These are phyloP conservation scores for Claviceps pazoutovae DNA, from an alignment of 2,329 filamentous ascomycete genomes.

Conservation along the genomic window DNA sequence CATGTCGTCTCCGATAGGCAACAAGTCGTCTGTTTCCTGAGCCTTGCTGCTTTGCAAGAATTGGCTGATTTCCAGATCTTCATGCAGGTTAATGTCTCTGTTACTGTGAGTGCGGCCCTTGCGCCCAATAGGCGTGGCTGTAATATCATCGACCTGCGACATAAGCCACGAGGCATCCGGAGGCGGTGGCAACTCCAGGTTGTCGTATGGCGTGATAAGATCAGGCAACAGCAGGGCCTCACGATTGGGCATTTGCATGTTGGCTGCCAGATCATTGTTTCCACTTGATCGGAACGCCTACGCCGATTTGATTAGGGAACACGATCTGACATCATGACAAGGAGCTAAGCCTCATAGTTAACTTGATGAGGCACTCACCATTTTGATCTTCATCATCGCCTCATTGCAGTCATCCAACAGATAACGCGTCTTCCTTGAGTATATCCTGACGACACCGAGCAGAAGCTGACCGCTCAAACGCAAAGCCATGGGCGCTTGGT, in stretches of 20 bases:
- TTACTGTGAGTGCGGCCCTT: conserved; percentile 44
- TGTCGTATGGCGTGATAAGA: conserved; percentile 83
- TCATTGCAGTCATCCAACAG: conserved; percentile 95
- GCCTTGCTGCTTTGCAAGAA: conserved; percentile 56
- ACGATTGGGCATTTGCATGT: conserved; percentile 66
- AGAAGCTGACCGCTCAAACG: conserved; percentile 87
- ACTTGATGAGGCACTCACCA: conserved; percentile 44
- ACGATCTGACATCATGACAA: background rate
- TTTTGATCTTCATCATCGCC: conserved; percentile 93
- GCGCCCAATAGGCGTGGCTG: conserved; percentile 37
- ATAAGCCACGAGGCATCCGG: conserved; percentile 79
- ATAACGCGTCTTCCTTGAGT: conserved; percentile 93
- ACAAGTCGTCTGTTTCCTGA: conserved; percentile 43
- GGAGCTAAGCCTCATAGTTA: background rate
- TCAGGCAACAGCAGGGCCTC: conserved; percentile 83
- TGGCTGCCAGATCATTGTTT: conserved; percentile 87
- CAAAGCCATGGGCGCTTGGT: conserved; percentile 86
- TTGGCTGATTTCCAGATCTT: conserved; percentile 63
- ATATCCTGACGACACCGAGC: conserved; percentile 92
- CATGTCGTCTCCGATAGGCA: conserved; percentile 49
- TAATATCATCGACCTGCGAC: conserved; percentile 54
- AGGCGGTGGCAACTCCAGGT: conserved; percentile 61
- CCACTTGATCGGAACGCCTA: conserved; percentile 88
- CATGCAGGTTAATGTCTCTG: conserved; percentile 54
- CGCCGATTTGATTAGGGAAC: conserved; percentile 16